Evolutionary conservation across 352 stramenopile genomes (phyloP).

Genomic region (Pythium dissotocum): DNA sequence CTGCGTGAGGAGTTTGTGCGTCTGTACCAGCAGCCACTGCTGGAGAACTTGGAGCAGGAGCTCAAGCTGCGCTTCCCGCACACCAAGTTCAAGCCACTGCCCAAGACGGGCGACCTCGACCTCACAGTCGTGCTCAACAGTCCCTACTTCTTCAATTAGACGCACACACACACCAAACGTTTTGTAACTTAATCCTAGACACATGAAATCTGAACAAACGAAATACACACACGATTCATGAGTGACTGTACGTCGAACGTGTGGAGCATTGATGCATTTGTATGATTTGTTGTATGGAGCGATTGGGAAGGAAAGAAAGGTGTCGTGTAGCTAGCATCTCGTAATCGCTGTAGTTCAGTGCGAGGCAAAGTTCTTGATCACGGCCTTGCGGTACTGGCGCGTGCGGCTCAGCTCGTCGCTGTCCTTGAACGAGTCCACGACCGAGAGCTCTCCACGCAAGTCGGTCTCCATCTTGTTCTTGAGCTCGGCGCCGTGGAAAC

Average conservation of each 20-base stretch:
- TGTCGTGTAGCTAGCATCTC: too few relatives aligned
- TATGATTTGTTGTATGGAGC: too few relatives aligned
- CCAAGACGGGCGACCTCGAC: conserved; percentile 92
- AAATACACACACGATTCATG: neutral
- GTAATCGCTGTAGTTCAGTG: conserved; percentile 35
- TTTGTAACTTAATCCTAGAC: conserved; percentile 32
- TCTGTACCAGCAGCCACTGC: conserved; percentile 96
- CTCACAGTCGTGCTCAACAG: conserved; percentile 94
- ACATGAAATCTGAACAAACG: neutral
- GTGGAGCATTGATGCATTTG: too few relatives aligned
- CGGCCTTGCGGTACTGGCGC: conserved; percentile 69
- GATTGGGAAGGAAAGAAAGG: too few relatives aligned
- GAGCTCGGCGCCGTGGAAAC: conserved; percentile 55
- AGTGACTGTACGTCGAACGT: too few relatives aligned
- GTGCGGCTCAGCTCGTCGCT: conserved; percentile 64
- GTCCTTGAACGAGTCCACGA: conserved; percentile 64
- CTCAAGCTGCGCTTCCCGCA: conserved; percentile 95
- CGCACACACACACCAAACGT: neutral
- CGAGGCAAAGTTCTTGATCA: conserved; percentile 74
- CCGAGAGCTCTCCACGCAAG: conserved; percentile 76
- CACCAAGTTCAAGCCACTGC: conserved; percentile 94
- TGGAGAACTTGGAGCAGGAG: conserved; percentile 93
- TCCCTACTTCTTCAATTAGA: conserved; percentile 99
- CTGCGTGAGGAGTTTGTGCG: conserved; percentile 95
- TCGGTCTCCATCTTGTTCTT: conserved; percentile 87